phyloP scores from a whole-genome alignment of 2,329 filamentous ascomycete species.

The Penicillium sp. region DNA sequence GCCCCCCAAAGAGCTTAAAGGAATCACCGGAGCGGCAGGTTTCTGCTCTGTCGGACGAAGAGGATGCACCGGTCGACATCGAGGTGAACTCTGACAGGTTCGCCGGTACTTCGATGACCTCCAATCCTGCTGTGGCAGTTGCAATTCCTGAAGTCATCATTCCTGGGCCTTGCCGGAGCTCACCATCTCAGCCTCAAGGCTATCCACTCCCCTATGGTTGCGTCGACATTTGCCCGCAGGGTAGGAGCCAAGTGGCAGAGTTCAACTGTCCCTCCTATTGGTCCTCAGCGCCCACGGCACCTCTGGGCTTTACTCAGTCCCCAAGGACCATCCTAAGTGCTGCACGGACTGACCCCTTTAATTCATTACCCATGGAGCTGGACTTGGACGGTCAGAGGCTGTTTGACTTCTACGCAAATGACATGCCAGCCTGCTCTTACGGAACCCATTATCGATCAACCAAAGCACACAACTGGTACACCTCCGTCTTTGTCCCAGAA shows the following conservation, averaged over 20 bases:
- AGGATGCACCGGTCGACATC: not conserved
- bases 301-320: conserved; percentile 20
- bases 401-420: conserved; percentile 43
- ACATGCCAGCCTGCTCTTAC: conserved; percentile 42
- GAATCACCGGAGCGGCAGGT: no score
- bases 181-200: conserved; percentile 2
- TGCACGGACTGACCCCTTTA: conserved; percentile 40
- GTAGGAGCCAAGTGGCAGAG: conserved; percentile 13
- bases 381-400: conserved; percentile 32
- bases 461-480: conserved; percentile 42
- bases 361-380: conserved; percentile 34
- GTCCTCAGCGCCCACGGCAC: conserved; percentile 17
- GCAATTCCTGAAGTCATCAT: no score
- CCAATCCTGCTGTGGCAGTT: no score
- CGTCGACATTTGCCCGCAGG: conserved; percentile 4
- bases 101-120: no score
- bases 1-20: no score
- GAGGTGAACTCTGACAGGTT: not conserved
- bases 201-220: conserved; percentile 1
- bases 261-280: conserved; percentile 11
- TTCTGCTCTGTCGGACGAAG: conserved; percentile 1
- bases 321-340: conserved; percentile 37
- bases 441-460: conserved; percentile 34
- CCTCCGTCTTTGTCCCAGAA: conserved; percentile 39
- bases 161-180: conserved; percentile 6